These are phyloP conservation scores for Fusarium domesticum DNA, from an alignment of 2,329 filamentous ascomycete species.

Conservation along the genomic window DNA sequence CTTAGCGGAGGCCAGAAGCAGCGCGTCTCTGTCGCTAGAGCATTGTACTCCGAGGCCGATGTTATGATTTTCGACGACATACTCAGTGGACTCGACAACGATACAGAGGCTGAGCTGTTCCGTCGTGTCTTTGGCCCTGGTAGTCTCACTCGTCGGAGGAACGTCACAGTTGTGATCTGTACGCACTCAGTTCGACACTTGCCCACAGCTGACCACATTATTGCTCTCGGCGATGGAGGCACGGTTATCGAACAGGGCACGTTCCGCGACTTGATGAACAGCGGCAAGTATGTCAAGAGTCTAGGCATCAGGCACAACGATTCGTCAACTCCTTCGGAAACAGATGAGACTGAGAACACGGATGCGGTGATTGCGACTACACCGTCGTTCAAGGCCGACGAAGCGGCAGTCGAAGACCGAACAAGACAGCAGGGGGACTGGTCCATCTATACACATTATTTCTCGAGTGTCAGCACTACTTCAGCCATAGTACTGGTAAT, in stretches of 20 bases:
- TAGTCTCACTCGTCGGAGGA: constrained; percentile 39
- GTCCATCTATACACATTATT: constrained; percentile 37
- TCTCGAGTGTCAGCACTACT: constrained; percentile 24
- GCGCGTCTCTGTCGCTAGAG: constrained; percentile 41
- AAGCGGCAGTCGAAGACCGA: constrained; percentile 16
- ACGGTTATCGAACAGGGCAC: constrained; percentile 41
- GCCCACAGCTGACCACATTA: constrained; percentile 43
- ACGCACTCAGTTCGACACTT: constrained; percentile 34
- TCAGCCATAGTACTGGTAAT: constrained; percentile 21
- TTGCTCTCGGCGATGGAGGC: constrained; percentile 43
- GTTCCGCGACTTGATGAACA: constrained; percentile 28
- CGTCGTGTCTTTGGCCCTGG: constrained; percentile 39
- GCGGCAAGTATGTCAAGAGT: constrained; percentile 39
- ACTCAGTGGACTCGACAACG: constrained; percentile 43
- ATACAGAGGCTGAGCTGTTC: constrained; percentile 45
- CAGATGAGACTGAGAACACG: constrained; percentile 1
- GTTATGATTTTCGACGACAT: constrained; percentile 46
- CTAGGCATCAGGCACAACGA: constrained; percentile 32
- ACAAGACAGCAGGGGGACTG: constrained; percentile 33
- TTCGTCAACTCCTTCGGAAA: neutral
- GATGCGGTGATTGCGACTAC: neutral
- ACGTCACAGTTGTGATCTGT: constrained; percentile 42
- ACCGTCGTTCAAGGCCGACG: neutral
- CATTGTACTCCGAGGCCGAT: constrained; percentile 41
- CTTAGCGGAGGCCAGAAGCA: constrained; percentile 43